Evolutionary conservation across 345 rosid genomes (phyloP).

Genomic region (Eucalyptus camaldulensis): DNA sequence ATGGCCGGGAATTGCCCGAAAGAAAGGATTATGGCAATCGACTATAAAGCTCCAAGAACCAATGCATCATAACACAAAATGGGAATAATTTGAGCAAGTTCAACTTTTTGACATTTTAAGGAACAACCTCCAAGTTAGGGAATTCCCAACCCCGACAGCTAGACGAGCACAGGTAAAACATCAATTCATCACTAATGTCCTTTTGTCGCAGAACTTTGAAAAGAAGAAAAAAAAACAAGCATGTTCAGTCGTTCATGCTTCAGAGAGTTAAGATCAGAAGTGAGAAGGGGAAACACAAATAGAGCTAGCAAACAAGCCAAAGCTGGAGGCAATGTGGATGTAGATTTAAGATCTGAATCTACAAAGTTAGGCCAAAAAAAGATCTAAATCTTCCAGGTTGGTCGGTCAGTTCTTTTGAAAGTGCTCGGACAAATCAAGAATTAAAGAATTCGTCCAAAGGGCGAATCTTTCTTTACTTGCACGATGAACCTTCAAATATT

Average conservation of each 20-base stretch:
- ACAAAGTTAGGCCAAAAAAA: neutral
- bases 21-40: neutral
- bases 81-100: neutral
- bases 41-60: neutral
- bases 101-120: neutral
- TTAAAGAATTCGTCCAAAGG: neutral
- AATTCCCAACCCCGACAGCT: neutral
- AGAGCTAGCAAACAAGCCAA: neutral
- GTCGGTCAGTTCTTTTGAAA: neutral
- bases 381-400: neutral
- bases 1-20: neutral
- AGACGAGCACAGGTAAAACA: neutral
- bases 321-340: neutral
- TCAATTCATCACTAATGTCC: neutral
- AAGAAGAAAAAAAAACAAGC: neutral
- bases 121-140: neutral
- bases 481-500: neutral
- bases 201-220: neutral
- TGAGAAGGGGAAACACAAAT: neutral
- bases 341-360: neutral
- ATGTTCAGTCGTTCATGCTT: neutral
- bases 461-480: neutral
- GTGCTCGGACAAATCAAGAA: neutral
- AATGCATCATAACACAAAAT: neutral
- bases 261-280: neutral